A percentile compares a stretch with the other conserved stretches of the same genome.
Evolutionary conservation across 2,329 filamentous ascomycete species (phyloP).

Genomic region (Lasiodiplodia sp.): DNA sequence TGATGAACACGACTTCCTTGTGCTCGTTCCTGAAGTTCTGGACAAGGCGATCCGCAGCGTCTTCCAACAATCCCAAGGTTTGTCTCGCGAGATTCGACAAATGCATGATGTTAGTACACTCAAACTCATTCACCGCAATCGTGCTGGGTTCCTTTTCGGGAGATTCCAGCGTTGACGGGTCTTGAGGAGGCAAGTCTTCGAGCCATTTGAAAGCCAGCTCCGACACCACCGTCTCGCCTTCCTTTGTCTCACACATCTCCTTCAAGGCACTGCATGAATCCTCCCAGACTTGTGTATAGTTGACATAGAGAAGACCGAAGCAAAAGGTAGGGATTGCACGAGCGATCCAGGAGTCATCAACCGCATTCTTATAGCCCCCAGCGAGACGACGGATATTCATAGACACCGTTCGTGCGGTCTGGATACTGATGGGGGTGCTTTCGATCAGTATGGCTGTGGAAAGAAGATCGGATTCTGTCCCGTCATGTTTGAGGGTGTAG

Average conservation of each 20-base stretch:
- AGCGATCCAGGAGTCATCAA: conserved; percentile 69
- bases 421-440: conserved; percentile 76
- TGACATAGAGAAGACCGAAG: conserved; percentile 88
- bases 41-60: conserved; percentile 61
- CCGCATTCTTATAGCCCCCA: conserved; percentile 66
- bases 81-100: conserved; percentile 61
- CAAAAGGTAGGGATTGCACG: conserved; percentile 80
- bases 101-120: conserved; percentile 75
- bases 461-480: conserved; percentile 61
- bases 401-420: conserved; percentile 77
- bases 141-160: not conserved
- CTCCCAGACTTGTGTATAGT: conserved; percentile 86
- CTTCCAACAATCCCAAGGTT: conserved; percentile 32
- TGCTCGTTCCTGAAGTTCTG: conserved; percentile 71
- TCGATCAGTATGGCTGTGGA: conserved; percentile 79
- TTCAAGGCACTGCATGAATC: conserved; percentile 79
- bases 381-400: conserved; percentile 86
- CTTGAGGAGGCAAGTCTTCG: conserved; percentile 30
- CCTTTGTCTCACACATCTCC: conserved; percentile 72
- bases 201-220: conserved; percentile 82
- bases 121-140: conserved; percentile 71
- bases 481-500: conserved; percentile 52
- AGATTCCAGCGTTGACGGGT: conserved; percentile 33
- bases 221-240: conserved; percentile 76
- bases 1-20: conserved; percentile 57